phyloP scores from a whole-genome alignment of 1,284 basidiomycete genomes.

The Mycena citricolor region DNA sequence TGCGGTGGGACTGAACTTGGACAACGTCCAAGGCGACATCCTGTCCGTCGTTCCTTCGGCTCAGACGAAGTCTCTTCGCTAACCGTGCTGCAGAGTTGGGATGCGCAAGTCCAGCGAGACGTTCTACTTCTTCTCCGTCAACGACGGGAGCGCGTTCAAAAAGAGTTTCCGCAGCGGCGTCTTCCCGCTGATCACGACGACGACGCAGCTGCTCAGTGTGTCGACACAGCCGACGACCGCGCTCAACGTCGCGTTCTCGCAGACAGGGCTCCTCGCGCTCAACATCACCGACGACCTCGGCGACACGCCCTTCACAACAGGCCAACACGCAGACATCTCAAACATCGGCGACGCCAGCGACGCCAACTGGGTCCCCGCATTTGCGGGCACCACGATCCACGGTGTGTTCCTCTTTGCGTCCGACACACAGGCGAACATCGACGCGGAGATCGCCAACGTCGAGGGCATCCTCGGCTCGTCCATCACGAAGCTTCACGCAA shows the following conservation, averaged over 20 bases:
- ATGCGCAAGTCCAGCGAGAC: constrained; percentile 33
- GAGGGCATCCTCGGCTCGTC: constrained; percentile 19
- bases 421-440: constrained; percentile 27
- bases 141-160: constrained; percentile 30
- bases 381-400: constrained; percentile 32
- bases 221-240: constrained; percentile 29
- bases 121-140: constrained; percentile 36
- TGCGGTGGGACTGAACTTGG: constrained; percentile 29
- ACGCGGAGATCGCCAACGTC: constrained; percentile 6
- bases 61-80: too few relatives aligned
- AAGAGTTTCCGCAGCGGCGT: constrained; percentile 29
- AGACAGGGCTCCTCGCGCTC: constrained; percentile 33
- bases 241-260: constrained; percentile 37
- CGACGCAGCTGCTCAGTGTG: constrained; percentile 24
- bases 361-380: constrained; percentile 34
- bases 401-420: constrained; percentile 36
- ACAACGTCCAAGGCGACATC: constrained; percentile 51
- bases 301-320: constrained; percentile 31
- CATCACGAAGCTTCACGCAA: constrained; percentile 31
- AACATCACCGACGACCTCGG: constrained; percentile 35
- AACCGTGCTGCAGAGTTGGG: constrained; percentile 27
- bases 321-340: constrained; percentile 31
- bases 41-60: constrained; percentile 33
- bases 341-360: constrained; percentile 30
- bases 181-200: constrained; percentile 34